Evolutionary conservation across 257 asterid species (phyloP).

Genomic region (Asclepias syriaca): DNA sequence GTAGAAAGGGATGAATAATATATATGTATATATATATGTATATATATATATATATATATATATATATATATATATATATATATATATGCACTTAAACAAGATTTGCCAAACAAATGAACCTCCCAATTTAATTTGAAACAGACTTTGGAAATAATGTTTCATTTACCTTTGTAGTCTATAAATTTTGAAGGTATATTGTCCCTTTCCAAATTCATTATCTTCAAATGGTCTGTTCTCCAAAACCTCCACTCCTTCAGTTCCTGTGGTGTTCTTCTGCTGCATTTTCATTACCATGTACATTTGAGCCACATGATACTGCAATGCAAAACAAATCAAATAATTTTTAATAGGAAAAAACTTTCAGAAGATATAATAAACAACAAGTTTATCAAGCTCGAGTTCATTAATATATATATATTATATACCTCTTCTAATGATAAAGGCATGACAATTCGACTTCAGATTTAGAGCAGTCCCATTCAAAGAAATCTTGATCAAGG

Average conservation of each 20-base stretch:
- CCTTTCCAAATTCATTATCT: constrained; percentile 63
- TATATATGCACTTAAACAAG: not conserved
- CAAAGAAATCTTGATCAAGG: constrained; percentile 42
- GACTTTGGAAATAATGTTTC: not conserved
- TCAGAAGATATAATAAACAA: not conserved
- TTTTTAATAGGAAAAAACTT: not conserved
- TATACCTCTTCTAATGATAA: constrained; percentile 80
- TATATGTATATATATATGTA: too few relatives aligned
- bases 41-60: too few relatives aligned
- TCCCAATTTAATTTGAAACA: not conserved
- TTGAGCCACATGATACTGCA: constrained; percentile 87
- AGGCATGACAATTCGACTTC: constrained; percentile 88
- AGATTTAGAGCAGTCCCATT: constrained; percentile 30
- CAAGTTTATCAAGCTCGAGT: not conserved
- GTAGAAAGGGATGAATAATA: too few relatives aligned
- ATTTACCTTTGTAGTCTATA: constrained; percentile 71
- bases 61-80: too few relatives aligned
- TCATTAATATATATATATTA: not conserved
- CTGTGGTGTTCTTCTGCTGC: constrained; percentile 75
- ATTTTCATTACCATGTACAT: constrained; percentile 87
- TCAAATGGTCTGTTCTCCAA: constrained; percentile 77
- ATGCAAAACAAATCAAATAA: constrained; percentile 3
- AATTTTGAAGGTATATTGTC: constrained; percentile 69
- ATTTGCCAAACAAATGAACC: constrained; percentile 1
- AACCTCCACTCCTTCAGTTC: constrained; percentile 89